Conservation (phyloP, 768 basidiomycete genomes). For the Leccinum sublutescens region DNA sequence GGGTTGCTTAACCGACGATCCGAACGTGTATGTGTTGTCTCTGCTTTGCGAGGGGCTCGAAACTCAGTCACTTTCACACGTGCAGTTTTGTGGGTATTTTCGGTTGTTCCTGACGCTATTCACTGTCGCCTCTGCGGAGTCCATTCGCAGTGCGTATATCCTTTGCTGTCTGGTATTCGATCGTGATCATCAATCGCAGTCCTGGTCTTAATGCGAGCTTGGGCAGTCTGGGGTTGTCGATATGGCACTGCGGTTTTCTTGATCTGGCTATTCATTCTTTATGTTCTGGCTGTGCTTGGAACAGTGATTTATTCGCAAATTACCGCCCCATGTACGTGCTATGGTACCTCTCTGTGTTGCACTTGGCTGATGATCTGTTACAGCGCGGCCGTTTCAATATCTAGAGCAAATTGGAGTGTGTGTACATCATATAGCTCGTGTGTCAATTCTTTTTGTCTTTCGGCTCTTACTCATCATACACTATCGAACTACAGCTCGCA, state of each 20-base stretch:
- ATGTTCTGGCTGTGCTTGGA: slow-evolving; percentile 6
- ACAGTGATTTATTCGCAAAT: not conserved
- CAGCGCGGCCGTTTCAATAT: not conserved
- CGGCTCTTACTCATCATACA: not conserved
- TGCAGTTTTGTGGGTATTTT: slow-evolving; percentile 9
- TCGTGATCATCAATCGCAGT: slow-evolving; percentile 7
- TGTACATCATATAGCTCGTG: not conserved
- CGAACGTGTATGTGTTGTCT: not conserved
- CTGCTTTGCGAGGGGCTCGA: not conserved
- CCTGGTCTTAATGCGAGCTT: slow-evolving; percentile 19
- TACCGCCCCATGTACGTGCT: not conserved
- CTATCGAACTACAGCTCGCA: not conserved
- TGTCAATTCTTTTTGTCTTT: not conserved
- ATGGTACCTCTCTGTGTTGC: not conserved
- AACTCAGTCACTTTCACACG: not conserved
- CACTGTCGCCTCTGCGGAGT: slow-evolving; percentile 12
- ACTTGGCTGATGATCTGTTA: not conserved
- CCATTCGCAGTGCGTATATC: slow-evolving; percentile 2
- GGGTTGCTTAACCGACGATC: slow-evolving; percentile 4
- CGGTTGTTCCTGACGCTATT: slow-evolving; percentile 7
- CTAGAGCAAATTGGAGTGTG: not conserved
- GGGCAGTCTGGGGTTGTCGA: slow-evolving; percentile 20
- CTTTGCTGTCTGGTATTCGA: not conserved
- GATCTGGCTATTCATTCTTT: slow-evolving; percentile 6
- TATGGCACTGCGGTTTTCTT: slow-evolving; percentile 1